A percentile compares a stretch with the other conserved stretches of the same genome.
These are phyloP conservation scores for Daldinia decipiens DNA, from an alignment of 495 filamentous ascomycete species.

Conservation along the genomic window DNA sequence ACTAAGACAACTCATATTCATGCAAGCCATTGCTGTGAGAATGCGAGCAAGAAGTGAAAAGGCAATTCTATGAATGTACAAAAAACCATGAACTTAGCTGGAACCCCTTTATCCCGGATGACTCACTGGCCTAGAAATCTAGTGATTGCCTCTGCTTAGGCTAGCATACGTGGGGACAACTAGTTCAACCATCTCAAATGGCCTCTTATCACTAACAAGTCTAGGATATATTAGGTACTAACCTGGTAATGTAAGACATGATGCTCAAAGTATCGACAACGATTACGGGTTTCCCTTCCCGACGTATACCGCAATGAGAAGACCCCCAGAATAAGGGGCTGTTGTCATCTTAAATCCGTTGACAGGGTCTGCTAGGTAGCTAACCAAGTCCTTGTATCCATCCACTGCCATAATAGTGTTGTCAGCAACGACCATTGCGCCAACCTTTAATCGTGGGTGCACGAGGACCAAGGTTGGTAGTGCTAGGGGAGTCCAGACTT, in stretches of 20 bases:
- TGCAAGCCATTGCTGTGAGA: not conserved
- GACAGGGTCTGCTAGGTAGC: conserved; percentile 38
- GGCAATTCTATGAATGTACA: not conserved
- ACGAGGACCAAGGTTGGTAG: conserved; percentile 61
- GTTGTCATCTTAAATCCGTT: conserved; percentile 47
- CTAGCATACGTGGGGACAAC: not conserved
- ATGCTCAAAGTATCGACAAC: not conserved
- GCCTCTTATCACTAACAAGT: too few species aligned
- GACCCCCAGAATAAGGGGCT: conserved; percentile 33
- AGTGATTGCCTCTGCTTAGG: not conserved
- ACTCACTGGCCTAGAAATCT: not conserved
- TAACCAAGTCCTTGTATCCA: conserved; percentile 49
- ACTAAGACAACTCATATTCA: not conserved
- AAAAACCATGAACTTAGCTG: not conserved
- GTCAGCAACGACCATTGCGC: conserved; percentile 63
- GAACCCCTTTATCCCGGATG: not conserved
- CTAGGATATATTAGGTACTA: too few species aligned
- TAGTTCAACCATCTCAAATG: too few species aligned
- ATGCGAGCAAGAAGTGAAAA: not conserved
- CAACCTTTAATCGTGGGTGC: conserved; percentile 55
- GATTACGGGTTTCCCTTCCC: conserved; percentile 9
- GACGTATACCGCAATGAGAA: conserved; percentile 34
- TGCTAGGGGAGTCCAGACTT: conserved; percentile 65
- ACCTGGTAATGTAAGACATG: too few species aligned
- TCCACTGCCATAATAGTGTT: conserved; percentile 53